These are phyloP conservation scores for Salisapilia sapeloensis DNA, from an alignment of 352 stramenopile genomes.

Conservation along the genomic window DNA sequence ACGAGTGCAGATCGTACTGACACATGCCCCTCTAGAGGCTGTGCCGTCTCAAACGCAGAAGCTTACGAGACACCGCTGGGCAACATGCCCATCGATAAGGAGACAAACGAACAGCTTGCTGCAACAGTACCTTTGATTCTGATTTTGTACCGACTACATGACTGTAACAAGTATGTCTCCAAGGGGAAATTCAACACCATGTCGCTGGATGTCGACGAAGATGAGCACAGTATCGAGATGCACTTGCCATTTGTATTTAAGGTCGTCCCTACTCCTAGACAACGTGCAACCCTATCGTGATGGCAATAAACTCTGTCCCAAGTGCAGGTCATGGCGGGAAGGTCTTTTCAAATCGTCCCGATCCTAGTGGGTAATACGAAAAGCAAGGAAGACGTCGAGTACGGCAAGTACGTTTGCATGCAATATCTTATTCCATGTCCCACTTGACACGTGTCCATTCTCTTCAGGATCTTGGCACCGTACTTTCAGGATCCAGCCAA, in stretches of 20 bases:
- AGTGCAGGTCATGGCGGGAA: slow-evolving; percentile 37
- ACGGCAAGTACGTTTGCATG: slow-evolving; percentile 40
- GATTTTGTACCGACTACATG: slow-evolving; percentile 1
- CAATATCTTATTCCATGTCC: too few relatives aligned
- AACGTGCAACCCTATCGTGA: too few relatives aligned
- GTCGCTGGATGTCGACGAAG: slow-evolving; percentile 82
- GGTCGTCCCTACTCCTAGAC: slow-evolving; percentile 29
- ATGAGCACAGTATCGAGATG: slow-evolving; percentile 96
- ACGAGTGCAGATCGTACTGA: neutral
- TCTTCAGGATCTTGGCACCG: slow-evolving; percentile 68
- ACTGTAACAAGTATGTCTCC: neutral
- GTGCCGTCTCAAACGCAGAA: slow-evolving; percentile 65
- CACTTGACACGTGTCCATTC: too few relatives aligned
- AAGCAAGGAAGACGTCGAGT: slow-evolving; percentile 60
- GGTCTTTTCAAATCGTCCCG: slow-evolving; percentile 81
- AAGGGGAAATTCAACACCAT: slow-evolving; percentile 65
- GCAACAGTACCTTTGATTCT: slow-evolving; percentile 19
- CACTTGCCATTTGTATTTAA: slow-evolving; percentile 91
- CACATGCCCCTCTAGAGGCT: slow-evolving; percentile 22
- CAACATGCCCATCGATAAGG: slow-evolving; percentile 83
- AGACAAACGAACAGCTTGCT: slow-evolving; percentile 82
- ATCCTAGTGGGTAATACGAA: slow-evolving; percentile 94
- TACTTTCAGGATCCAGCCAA: slow-evolving; percentile 87
- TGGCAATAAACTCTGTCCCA: too few relatives aligned
- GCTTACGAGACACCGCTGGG: slow-evolving; percentile 90